Base-by-base conservation (phyloP, 495 filamentous ascomycete genomes). In the Aspergillus egyptiacus region DNA sequence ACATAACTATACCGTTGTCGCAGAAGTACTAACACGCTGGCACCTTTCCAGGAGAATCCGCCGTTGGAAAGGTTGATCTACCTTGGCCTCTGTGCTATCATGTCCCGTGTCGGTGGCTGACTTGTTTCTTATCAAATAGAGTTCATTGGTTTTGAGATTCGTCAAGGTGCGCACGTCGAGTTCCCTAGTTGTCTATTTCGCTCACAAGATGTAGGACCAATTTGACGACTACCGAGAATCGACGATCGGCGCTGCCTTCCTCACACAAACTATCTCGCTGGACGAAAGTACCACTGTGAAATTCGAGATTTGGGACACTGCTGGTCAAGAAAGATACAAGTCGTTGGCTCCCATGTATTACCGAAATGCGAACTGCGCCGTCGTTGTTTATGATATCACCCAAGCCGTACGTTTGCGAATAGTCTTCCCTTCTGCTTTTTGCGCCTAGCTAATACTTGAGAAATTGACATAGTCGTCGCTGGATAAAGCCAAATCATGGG, bases 291-390 rank as follows among this genome's bases (percentile, higher is more conserved):
- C 93, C 52, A 98, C 93, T 33, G 91, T 98, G 67, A 98, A 98
- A 74, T 98, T 98, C 62, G 93, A 98, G 74, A 98, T 98, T 63
- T 98, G 93, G 93, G 93, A 98, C 71, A 98, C 93, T 15, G 93
- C 93, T 37, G 93, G 93, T 46, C 93, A 98, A 74, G 93, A 98
- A 64, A 80, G 93, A 58, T 98, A 96, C 74, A 97, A 96, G 78
- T 96, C 91, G 5, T 73, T 98, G 54, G 94, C 93, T 40, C 93
- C 93, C 45, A 98, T 98, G 93, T 98, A 98, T 74, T 98, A 98
- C 69, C 78, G 93, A 56, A 98, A 98, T 67, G 93, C 93, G 34
- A 96, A 98, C 80, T 96, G 93, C 68, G 93, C 93, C 15, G 91
- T 98, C 30, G 93, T 98, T 20, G 93, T 98, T 51, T 98, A 98